A percentile compares a stretch with the other conserved stretches of the same genome.
phyloP scores from a whole-genome alignment of 2,329 filamentous ascomycete genomes.

The Trichoderma sp. region DNA sequence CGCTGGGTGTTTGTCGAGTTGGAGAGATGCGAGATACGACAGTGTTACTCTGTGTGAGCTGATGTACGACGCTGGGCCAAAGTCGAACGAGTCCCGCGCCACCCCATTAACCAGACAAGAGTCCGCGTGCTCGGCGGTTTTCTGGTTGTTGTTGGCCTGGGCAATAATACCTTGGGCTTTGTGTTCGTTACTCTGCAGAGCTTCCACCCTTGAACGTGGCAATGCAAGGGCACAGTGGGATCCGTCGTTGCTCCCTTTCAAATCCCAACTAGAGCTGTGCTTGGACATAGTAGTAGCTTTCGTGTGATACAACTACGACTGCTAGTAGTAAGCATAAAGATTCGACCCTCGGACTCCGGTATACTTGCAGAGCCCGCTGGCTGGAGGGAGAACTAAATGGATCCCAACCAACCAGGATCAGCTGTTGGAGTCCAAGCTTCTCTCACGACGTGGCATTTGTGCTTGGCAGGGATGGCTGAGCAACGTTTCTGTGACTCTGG shows the following conservation, averaged over 20 bases:
- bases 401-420: not conserved
- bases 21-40: not conserved
- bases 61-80: conserved; percentile 6
- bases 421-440: not conserved
- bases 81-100: conserved; percentile 14
- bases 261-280: not conserved
- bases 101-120: not conserved
- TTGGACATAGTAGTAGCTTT: not conserved
- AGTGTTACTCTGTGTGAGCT: conserved; percentile 15
- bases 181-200: not conserved
- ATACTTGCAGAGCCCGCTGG: not conserved
- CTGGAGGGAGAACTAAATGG: not conserved
- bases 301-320: not conserved
- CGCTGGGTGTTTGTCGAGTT: not conserved
- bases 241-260: not conserved
- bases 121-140: not conserved
- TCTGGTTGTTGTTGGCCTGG: not conserved
- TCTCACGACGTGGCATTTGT: not conserved
- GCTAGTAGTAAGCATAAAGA: conserved; percentile 7
- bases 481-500: not conserved
- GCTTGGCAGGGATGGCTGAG: not conserved
- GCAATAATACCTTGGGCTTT: not conserved
- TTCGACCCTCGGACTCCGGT: not conserved
- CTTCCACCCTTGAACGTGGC: conserved; percentile 6
- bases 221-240: not conserved